Conservation (phyloP, 257 asterid species). For the Solanum gandarillasii region DNA sequence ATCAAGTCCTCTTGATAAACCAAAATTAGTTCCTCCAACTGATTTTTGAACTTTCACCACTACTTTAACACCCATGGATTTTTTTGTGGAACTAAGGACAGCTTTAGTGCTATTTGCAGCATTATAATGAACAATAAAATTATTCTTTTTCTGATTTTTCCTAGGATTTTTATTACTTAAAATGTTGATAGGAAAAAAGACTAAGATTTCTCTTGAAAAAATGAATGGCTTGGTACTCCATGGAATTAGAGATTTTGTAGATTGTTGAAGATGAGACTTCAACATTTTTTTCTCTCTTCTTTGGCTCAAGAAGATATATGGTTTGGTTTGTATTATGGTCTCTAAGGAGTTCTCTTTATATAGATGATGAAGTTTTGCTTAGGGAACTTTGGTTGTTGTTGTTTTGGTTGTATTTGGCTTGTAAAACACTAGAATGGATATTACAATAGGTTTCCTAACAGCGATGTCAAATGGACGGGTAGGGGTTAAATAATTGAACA, state of each 20-base stretch:
- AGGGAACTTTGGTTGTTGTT: not conserved
- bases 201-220: not conserved
- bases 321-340: not conserved
- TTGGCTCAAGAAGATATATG: not conserved
- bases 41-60: not conserved
- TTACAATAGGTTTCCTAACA: no score
- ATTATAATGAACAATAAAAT: not conserved
- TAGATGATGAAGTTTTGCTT: not conserved
- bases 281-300: not conserved
- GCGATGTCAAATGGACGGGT: not conserved
- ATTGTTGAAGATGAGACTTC: not conserved
- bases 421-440: not conserved
- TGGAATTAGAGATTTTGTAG: not conserved
- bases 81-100: not conserved
- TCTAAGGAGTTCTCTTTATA: not conserved
- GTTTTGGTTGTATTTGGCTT: not conserved
- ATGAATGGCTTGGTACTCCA: not conserved
- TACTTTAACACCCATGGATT: not conserved
- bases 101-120: slow-evolving; percentile 15
- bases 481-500: no score
- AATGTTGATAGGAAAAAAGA: not conserved
- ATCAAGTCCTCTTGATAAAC: not conserved
- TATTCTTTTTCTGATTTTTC: not conserved
- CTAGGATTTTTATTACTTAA: not conserved
- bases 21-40: not conserved